Percentiles rank a stretch among this genome's conserved stretches.
Evolutionary conservation across 495 filamentous ascomycete species (phyloP).

Genomic region (Durotheca rogersii): DNA sequence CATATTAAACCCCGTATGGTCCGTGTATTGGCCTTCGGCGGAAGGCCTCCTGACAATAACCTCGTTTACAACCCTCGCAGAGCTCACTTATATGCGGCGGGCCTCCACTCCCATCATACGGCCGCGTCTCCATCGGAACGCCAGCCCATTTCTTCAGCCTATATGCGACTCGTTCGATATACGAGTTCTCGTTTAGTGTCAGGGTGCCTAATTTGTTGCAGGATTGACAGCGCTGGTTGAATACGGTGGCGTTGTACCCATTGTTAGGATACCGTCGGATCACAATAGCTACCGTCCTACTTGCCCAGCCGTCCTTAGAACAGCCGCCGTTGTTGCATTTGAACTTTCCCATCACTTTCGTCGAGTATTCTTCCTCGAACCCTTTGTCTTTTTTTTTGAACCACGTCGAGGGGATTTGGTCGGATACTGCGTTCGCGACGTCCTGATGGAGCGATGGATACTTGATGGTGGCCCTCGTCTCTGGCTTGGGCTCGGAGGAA

Average conservation of each 20-base stretch:
- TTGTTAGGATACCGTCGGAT: slow-evolving; percentile 27
- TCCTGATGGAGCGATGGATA: slow-evolving; percentile 15
- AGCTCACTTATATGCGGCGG: slow-evolving; percentile 26
- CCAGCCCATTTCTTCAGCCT: slow-evolving; percentile 36
- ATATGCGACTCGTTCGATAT: slow-evolving; percentile 35
- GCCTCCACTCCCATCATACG: not conserved
- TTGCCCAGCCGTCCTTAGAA: slow-evolving; percentile 29
- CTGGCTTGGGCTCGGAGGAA: no score
- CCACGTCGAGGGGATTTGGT: slow-evolving; percentile 9
- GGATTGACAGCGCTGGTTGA: slow-evolving; percentile 30
- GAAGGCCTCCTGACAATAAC: no score
- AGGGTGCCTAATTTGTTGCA: slow-evolving; percentile 29
- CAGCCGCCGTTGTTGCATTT: slow-evolving; percentile 26
- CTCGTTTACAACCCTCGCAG: slow-evolving; percentile 34
- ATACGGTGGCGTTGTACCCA: slow-evolving; percentile 36
- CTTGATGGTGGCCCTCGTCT: slow-evolving; percentile 1
- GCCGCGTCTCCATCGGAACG: slow-evolving; percentile 13
- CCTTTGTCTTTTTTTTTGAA: slow-evolving; percentile 11
- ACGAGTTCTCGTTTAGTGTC: slow-evolving; percentile 28
- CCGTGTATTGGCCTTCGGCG: no score
- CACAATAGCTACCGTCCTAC: slow-evolving; percentile 30
- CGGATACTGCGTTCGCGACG: slow-evolving; percentile 8
- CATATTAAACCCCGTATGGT: no score
- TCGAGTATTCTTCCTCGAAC: slow-evolving; percentile 13
- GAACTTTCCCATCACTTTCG: slow-evolving; percentile 34